Base-by-base conservation (phyloP, 805 yeast genomes). In the Cyberlindnera saturnus region DNA sequence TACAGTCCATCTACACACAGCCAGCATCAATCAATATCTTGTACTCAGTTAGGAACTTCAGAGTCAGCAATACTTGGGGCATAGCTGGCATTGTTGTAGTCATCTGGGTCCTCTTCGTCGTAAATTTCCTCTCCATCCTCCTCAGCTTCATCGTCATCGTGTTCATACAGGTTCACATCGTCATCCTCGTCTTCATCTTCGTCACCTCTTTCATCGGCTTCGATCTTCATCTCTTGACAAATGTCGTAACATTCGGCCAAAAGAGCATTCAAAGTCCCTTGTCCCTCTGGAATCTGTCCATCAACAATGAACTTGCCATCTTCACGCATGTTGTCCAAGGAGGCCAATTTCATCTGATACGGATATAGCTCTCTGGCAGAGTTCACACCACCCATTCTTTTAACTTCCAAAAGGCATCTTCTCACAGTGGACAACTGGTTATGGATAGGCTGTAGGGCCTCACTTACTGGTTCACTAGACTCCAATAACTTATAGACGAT, bases 221-320 rank as follows among this genome's bases (percentile, higher is more conserved):
- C 96, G 31, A 86, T 81, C 59, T 88, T 85, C 62, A 93, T 71
- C 66, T 93, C 99, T 59, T 91, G 93, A 38, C 86, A 73, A 45
- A 91, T 83, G 62, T 93, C 99, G 61, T 88, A 93, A 63, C 98
- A 91, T 61, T 90, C 97, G 4, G 96, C 93, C 40, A 91, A 69
- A 44, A 91, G 66, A 1, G 96, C 96, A 62, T 81, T 89, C 49
- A 93, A 70, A n/a, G 95, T 80, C 6, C 97, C 99, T 65, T 93
- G 99, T 11, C 99, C 99, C 61, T 93, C 98, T 3, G 99, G 99
- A 35, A 93, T 84, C 50, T 87, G 86, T 40, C 81, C 86, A 48
- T 86, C 87, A 37, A 88, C 84, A 58, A 85, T 79, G 57, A 93
- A 93, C 67, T 87, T 91, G 7, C 99, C 99, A 61, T 93, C 98